Conservation (phyloP, 1,284 basidiomycete species). For the Marasmius sp. region DNA sequence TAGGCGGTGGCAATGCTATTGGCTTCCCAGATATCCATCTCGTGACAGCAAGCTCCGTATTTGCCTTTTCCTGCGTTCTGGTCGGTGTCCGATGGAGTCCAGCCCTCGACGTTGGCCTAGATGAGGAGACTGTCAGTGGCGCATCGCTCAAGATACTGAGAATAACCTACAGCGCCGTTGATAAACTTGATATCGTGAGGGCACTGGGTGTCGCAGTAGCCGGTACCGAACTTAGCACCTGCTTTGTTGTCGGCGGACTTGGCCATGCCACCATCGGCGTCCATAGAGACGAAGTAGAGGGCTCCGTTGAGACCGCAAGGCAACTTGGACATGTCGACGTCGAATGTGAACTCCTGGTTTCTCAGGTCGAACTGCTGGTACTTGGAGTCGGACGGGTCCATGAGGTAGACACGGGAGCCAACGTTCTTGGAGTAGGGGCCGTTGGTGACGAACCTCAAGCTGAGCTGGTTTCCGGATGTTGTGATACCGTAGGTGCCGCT, state of each 20-base stretch:
- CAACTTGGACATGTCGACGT: conserved; percentile 54
- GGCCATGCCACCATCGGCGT: conserved; percentile 52
- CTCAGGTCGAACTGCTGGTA: conserved; percentile 50
- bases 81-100: conserved; percentile 31
- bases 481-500: conserved; percentile 42
- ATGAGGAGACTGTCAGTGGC: conserved; percentile 1
- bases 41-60: conserved; percentile 52
- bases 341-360: conserved; percentile 50
- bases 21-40: conserved; percentile 64
- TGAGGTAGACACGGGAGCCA: conserved; percentile 55
- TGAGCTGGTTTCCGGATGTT: conserved; percentile 45
- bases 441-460: conserved; percentile 49
- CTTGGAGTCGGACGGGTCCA: conserved; percentile 34
- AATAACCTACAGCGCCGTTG: conserved; percentile 42
- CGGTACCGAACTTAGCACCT: conserved; percentile 56
- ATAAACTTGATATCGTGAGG: conserved; percentile 58
- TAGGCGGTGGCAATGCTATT: conserved; percentile 49
- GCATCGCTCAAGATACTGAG: not conserved
- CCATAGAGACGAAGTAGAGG: conserved; percentile 46
- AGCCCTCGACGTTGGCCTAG: conserved; percentile 48
- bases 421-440: conserved; percentile 32
- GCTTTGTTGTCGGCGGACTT: conserved; percentile 51
- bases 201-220: conserved; percentile 61
- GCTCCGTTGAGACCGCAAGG: conserved; percentile 59
- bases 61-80: conserved; percentile 34